Evolutionary conservation across 2,329 filamentous ascomycete genomes (phyloP), one percentile per base, ranked within the genome.

Genomic region (Neonectria neomacrospora): DNA sequence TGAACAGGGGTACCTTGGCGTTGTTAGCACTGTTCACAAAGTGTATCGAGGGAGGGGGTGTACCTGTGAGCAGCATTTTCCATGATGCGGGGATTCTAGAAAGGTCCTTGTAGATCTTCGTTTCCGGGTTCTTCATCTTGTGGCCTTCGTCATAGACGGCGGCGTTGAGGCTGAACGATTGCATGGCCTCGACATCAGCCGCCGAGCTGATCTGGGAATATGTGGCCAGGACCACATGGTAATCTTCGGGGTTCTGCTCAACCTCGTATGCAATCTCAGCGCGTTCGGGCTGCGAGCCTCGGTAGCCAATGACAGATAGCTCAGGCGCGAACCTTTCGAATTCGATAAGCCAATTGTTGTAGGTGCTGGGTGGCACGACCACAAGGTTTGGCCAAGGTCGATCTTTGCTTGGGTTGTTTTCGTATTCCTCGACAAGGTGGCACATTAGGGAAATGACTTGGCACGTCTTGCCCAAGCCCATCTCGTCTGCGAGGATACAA

Each of bases 381-480:
- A 99, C 87, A 37, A 99, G 81, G 75, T 97, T 81, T 82, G 93
- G 73, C 92, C 93, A 82, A 74, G 88, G 74, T 81, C 84, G 66
- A 5, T 65, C 65, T 3, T 67, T 65, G 12, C 51, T 55, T 5
- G 63, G 65, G 3, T 71, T 65, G 6, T 73, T 72, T 34, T 82
- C 74, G 63, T 83, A 88, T 30, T 87, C 87, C 73, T 94, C 88
- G 16, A 92, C 88, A 26, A 99, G 82, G 71, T 97, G 90, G 16
- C 93, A 91, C 48, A 99, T 85, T 72, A 99, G 93, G 0, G 93
- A 90, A 70, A 99, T 97, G 65, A 98, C 93, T 74, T 99, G 95
- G 72, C 94, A 97, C 0, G 96, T 99, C 83, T 99, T 99, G 48
- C 96, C 96, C 42, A 95, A 82, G 54, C 92, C 96, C 96, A 99